Evolutionary conservation across 139 green algal species (phyloP).

Genomic region (Chlamydomonas eustigma): DNA sequence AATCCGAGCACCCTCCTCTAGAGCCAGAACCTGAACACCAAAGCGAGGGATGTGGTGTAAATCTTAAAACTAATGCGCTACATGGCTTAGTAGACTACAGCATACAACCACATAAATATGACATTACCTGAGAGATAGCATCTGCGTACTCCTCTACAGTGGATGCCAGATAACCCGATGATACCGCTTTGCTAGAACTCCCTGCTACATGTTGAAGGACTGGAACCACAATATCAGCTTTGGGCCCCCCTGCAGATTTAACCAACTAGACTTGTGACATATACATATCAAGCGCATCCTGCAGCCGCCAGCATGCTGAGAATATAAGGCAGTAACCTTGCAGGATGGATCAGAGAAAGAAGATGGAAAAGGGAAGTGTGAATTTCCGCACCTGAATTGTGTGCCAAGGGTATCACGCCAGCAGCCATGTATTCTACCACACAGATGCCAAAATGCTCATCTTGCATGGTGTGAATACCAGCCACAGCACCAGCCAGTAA

Average conservation of each 20-base stretch:
- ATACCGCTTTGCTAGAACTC: constrained; percentile 10
- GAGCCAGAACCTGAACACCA: no score
- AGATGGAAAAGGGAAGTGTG: no score
- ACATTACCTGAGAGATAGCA: constrained; percentile 67
- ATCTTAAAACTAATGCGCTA: no score
- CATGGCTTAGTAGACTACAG: no score
- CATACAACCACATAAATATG: no score
- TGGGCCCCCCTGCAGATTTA: no score
- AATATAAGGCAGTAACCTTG: no score
- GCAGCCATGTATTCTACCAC: constrained; percentile 98
- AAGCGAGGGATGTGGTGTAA: no score
- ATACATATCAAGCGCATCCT: no score
- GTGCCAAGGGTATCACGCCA: constrained; percentile 81
- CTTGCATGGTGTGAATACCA: constrained; percentile 93
- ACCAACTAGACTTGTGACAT: no score
- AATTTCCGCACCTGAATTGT: constrained; percentile 83
- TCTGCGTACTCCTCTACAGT: constrained; percentile 65
- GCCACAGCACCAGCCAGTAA: constrained; percentile 77
- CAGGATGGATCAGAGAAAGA: no score
- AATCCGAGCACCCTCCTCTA: constrained; percentile 63
- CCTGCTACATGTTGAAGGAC: neutral
- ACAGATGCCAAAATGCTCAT: constrained; percentile 99
- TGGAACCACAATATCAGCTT: constrained; percentile 64
- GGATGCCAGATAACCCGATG: constrained; percentile 65
- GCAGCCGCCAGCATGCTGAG: no score